phyloP scores from a whole-genome alignment of 345 rosid genomes.

The Eucalyptus erythrocorys region DNA sequence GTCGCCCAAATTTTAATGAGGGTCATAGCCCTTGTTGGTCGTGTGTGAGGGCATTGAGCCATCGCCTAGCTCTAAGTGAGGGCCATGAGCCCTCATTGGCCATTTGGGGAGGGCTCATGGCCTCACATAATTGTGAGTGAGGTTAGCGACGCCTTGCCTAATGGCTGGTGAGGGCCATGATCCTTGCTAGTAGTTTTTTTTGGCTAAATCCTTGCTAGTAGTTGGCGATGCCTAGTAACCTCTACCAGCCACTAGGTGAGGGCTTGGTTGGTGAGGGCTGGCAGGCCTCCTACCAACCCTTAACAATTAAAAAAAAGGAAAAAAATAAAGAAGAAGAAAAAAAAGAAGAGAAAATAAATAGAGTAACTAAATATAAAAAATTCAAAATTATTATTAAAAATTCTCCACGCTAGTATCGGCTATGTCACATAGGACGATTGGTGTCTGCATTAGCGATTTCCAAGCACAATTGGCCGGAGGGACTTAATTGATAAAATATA shows the following conservation, averaged over 20 bases:
- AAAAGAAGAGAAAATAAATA: too few relatives aligned
- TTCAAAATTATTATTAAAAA: too few relatives aligned
- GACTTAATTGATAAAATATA: too few relatives aligned
- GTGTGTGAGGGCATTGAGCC: background rate
- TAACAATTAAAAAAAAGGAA: too few relatives aligned
- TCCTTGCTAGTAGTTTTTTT: too few relatives aligned
- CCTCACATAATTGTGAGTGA: background rate
- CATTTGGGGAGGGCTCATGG: background rate
- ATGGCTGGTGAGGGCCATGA: fast-evolving
- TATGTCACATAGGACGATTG: background rate
- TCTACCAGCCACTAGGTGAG: too few relatives aligned
- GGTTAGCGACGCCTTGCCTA: background rate
- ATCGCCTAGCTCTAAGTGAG: background rate
- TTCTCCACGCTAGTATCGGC: background rate
- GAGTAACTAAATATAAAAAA: too few relatives aligned
- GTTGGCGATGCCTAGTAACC: too few relatives aligned
- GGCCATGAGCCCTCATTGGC: background rate
- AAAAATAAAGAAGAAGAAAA: too few relatives aligned
- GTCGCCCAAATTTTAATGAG: background rate
- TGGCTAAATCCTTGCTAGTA: too few relatives aligned
- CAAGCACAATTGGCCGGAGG: background rate
- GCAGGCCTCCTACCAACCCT: too few relatives aligned
- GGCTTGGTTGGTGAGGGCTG: too few relatives aligned
- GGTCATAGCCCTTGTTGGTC: background rate
- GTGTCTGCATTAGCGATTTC: background rate